phyloP scores from a whole-genome alignment of 352 stramenopile genomes.

The Blastocystis sp. region DNA sequence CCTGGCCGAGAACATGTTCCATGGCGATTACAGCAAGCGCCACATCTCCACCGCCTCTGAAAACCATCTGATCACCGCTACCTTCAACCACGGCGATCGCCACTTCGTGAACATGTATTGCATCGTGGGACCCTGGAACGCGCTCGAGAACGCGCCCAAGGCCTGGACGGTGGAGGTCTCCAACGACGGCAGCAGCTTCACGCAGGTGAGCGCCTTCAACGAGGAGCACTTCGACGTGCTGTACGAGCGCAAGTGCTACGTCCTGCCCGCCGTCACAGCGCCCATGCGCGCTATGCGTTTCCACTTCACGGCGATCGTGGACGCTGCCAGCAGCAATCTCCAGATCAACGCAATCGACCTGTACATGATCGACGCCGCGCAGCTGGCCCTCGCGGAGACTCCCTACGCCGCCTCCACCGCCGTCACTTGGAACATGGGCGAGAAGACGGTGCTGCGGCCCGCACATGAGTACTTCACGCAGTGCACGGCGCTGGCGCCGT shows the following conservation, averaged over 20 bases:
- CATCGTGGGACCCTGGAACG: constrained; percentile 28
- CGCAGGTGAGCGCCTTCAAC: not conserved
- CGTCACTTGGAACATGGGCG: not conserved
- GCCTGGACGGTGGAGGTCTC: constrained; percentile 27
- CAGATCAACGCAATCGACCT: constrained; percentile 52
- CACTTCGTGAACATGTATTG: constrained; percentile 67
- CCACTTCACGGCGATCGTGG: constrained; percentile 6
- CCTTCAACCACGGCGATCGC: constrained; percentile 24
- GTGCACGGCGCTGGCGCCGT: constrained; percentile 2
- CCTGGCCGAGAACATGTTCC: constrained; percentile 33
- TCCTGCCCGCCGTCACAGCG: not conserved
- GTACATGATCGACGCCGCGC: constrained; percentile 4
- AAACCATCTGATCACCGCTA: constrained; percentile 9
- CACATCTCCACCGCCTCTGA: not conserved
- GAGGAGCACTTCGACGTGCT: not conserved
- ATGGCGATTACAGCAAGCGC: constrained; percentile 34
- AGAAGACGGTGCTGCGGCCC: not conserved
- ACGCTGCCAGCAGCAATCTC: not conserved
- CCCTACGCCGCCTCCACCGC: not conserved
- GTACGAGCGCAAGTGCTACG: constrained; percentile 17
- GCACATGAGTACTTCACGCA: not conserved
- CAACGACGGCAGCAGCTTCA: constrained; percentile 31
- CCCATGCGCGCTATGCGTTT: constrained; percentile 39
- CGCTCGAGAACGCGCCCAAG: not conserved
- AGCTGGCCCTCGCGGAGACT: not conserved